Conservation (phyloP, 768 basidiomycete species). For the Pholiota microspora region DNA sequence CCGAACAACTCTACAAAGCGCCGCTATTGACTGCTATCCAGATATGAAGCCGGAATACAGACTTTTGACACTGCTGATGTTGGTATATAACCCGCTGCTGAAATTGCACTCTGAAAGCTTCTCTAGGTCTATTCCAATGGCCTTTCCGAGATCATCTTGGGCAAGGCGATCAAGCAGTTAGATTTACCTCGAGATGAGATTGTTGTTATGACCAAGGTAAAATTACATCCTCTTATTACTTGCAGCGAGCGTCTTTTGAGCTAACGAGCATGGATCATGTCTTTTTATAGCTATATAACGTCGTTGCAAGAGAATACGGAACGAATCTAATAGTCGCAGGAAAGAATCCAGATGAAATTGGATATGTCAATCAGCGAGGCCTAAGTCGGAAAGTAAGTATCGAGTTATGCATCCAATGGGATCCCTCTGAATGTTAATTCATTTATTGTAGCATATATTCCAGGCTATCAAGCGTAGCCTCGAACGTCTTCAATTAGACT, state of each 20-base stretch:
- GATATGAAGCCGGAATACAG: constrained; percentile 62
- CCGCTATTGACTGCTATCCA: constrained; percentile 12
- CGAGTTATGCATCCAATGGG: not conserved
- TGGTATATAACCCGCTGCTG: not conserved
- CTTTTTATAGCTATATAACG: constrained; percentile 37
- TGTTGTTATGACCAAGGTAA: constrained; percentile 78
- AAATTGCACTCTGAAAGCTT: not conserved
- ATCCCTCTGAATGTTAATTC: too few species aligned
- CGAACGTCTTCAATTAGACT: constrained; percentile 69
- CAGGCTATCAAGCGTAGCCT: constrained; percentile 61
- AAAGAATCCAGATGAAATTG: constrained; percentile 32
- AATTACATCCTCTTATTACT: not conserved
- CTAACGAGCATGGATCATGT: not conserved
- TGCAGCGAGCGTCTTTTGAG: too few species aligned
- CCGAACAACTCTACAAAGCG: not conserved
- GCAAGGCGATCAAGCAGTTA: constrained; percentile 67
- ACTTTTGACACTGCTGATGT: constrained; percentile 61
- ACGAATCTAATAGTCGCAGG: constrained; percentile 10
- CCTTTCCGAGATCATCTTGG: constrained; percentile 62
- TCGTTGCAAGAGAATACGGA: constrained; percentile 27
- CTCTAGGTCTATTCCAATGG: constrained; percentile 64
- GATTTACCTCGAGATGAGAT: constrained; percentile 69
- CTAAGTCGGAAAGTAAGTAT: constrained; percentile 30
- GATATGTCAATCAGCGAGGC: constrained; percentile 59
- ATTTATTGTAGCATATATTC: constrained; percentile 73